These are phyloP conservation scores for Trichoderma endophyticum DNA, from an alignment of 2,329 filamentous ascomycete genomes.

Conservation along the genomic window DNA sequence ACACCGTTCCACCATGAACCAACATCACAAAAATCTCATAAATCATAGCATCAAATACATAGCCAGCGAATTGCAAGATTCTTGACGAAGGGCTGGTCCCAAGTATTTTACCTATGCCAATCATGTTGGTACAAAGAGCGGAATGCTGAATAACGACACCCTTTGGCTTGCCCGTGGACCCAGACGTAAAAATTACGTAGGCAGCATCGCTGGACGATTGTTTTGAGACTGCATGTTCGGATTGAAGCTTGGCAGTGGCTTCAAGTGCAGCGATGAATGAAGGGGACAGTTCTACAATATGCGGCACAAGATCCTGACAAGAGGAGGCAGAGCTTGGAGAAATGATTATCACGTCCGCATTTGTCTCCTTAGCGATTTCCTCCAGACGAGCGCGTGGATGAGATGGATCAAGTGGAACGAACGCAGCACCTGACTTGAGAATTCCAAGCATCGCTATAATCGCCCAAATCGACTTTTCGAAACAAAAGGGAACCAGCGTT, in stretches of 20 bases:
- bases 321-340: background rate
- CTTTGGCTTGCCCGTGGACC: constrained; percentile 9
- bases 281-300: background rate
- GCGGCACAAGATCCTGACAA: background rate
- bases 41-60: constrained; percentile 5
- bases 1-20: background rate
- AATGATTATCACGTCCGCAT: constrained; percentile 15
- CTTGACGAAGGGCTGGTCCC: background rate
- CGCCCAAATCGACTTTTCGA: constrained; percentile 23
- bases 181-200: constrained; percentile 2
- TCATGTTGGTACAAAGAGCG: background rate
- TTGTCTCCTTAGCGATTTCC: constrained; percentile 7
- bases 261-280: background rate
- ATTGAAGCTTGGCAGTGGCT: background rate
- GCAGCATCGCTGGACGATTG: background rate
- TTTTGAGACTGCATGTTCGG: background rate
- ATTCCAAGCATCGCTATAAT: constrained; percentile 28
- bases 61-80: constrained; percentile 8
- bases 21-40: background rate
- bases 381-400: constrained; percentile 9
- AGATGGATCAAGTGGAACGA: constrained; percentile 27
- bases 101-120: background rate
- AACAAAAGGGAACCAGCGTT: constrained; percentile 20
- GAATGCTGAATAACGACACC: constrained; percentile 8
- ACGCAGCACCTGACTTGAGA: constrained; percentile 28